phyloP scores from a whole-genome alignment of 164 flowering plant species.

The Tinospora cordifolia region DNA sequence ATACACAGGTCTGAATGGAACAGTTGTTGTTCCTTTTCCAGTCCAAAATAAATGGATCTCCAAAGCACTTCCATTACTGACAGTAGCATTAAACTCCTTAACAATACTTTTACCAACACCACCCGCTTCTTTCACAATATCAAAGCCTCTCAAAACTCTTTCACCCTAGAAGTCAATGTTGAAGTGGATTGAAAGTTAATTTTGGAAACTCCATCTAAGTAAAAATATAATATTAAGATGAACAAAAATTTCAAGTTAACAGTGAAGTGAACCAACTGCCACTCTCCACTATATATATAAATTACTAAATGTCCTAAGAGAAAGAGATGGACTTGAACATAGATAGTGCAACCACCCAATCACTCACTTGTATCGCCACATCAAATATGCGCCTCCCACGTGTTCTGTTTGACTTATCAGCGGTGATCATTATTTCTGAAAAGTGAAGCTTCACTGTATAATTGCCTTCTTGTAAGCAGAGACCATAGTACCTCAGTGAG shows the following conservation, averaged over 20 bases:
- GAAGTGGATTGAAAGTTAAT: background rate
- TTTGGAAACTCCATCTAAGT: background rate
- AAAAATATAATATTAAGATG: background rate
- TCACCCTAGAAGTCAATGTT: constrained; percentile 23
- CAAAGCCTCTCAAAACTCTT: constrained; percentile 30
- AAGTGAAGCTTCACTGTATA: constrained; percentile 37
- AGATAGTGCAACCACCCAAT: background rate
- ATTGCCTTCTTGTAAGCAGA: constrained; percentile 28
- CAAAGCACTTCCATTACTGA: constrained; percentile 46
- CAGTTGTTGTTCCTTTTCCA: constrained; percentile 72
- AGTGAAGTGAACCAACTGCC: background rate
- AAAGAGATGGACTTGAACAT: background rate
- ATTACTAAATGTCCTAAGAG: background rate
- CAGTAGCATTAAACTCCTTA: constrained; percentile 23
- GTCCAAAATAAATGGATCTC: constrained; percentile 77
- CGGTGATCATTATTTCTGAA: constrained; percentile 28
- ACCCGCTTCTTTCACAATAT: constrained; percentile 34
- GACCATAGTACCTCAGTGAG: constrained; percentile 33
- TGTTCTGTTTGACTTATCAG: constrained; percentile 11
- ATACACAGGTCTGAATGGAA: constrained; percentile 60
- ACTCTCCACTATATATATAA: background rate
- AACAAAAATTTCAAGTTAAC: background rate
- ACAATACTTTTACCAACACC: constrained; percentile 30
- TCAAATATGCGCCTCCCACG: constrained; percentile 34
- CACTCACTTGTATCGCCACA: constrained; percentile 33